Conservation (phyloP, 2,329 filamentous ascomycete species). For the Fusarium ambrosium region DNA sequence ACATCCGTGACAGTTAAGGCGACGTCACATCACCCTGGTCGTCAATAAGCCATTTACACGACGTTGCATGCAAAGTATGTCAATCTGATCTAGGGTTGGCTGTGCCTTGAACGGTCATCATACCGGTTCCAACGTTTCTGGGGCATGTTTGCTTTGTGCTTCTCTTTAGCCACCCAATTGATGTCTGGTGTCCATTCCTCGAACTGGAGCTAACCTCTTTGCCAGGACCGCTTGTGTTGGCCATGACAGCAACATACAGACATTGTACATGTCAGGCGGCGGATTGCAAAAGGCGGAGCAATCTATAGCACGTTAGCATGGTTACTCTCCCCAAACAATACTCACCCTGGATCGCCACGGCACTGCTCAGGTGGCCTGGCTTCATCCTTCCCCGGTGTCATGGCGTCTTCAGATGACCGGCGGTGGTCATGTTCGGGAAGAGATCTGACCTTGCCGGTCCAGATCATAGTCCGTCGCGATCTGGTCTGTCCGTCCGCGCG, state of each 20-base stretch:
- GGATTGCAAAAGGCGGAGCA: constrained; percentile 6
- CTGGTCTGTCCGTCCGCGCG: constrained; percentile 32
- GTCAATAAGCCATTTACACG: constrained; percentile 23
- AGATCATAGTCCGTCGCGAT: constrained; percentile 38
- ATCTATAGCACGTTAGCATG: neutral
- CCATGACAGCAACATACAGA: neutral
- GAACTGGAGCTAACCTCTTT: neutral
- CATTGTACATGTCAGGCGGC: neutral
- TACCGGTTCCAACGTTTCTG: constrained; percentile 20
- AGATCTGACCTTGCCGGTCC: constrained; percentile 19
- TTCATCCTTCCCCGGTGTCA: constrained; percentile 5
- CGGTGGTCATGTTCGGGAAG: neutral
- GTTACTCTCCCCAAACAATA: constrained; percentile 4
- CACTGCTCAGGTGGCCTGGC: constrained; percentile 38
- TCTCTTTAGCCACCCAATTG: constrained; percentile 4
- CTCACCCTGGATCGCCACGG: constrained; percentile 32
- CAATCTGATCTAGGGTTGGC: constrained; percentile 18
- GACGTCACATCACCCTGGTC: constrained; percentile 41
- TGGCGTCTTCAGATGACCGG: constrained; percentile 8
- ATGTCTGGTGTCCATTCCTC: neutral
- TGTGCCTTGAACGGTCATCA: constrained; percentile 8
- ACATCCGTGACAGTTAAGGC: constrained; percentile 16
- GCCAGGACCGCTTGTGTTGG: neutral
- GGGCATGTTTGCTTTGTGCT: constrained; percentile 21
- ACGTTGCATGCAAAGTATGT: constrained; percentile 22